Evolutionary conservation across 1,139 yeast genomes (phyloP).

Genomic region (Schizosaccharomyces versatilis): DNA sequence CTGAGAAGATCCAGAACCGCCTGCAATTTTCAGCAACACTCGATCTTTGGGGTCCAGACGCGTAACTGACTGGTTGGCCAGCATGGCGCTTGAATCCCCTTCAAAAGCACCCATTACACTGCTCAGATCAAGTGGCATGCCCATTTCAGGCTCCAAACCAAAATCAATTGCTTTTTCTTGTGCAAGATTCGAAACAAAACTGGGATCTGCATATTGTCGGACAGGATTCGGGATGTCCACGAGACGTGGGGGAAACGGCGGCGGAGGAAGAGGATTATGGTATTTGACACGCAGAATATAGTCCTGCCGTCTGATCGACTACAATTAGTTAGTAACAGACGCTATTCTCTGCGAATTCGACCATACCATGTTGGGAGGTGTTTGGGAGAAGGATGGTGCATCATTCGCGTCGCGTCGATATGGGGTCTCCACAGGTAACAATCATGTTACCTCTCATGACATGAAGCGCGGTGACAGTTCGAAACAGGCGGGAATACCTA

Average conservation of each 20-base stretch:
- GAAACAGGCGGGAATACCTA: too few species aligned
- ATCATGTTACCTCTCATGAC: slow-evolving; percentile 29
- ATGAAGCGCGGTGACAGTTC: too few species aligned
- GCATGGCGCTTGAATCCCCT: slow-evolving; percentile 30
- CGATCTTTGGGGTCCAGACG: slow-evolving; percentile 55
- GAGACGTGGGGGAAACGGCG: slow-evolving; percentile 76
- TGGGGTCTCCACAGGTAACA: slow-evolving; percentile 56
- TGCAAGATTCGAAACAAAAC: slow-evolving; percentile 49
- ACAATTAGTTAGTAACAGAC: not conserved
- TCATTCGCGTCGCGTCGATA: slow-evolving; percentile 46
- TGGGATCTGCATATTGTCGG: slow-evolving; percentile 31
- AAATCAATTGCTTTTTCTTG: slow-evolving; percentile 50
- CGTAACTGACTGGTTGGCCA: slow-evolving; percentile 11
- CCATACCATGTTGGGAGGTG: too few species aligned
- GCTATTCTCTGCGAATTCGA: too few species aligned
- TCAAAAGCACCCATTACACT: slow-evolving; percentile 49
- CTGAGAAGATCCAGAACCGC: slow-evolving; percentile 25
- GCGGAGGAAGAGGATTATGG: slow-evolving; percentile 75
- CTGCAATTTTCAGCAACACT: slow-evolving; percentile 59
- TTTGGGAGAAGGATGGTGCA: too few species aligned
- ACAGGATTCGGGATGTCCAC: slow-evolving; percentile 30
- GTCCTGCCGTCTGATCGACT: slow-evolving; percentile 30
- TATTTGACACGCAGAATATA: slow-evolving; percentile 73
- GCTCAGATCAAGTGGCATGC: slow-evolving; percentile 59
- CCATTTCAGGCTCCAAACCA: slow-evolving; percentile 49